Evolutionary conservation across 2,329 filamentous ascomycete genomes (phyloP), one percentile per base, ranked within the genome.

Genomic region (Camillea tinctor): DNA sequence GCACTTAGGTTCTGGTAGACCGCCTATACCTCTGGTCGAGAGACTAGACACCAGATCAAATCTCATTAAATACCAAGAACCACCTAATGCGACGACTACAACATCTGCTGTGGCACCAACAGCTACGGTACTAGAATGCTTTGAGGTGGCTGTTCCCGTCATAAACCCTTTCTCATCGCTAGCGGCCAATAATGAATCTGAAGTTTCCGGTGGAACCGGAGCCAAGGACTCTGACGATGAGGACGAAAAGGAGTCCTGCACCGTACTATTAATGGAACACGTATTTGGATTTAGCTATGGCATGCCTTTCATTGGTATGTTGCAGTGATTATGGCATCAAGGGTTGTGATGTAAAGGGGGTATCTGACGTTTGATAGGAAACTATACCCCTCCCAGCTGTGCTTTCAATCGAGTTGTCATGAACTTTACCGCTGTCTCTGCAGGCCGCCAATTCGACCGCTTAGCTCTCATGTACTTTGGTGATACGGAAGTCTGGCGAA

Each of bases 401-500:
- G 71, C 77, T 17, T 90, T 89, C 74, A 88, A 89, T 65, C 80
- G 82, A 24, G 84, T 89, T 23, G 79, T 80, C 9, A 84, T 90
- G 75, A 88, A 88, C 60, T 78, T 90, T 61, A 89, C 85, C 0
- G 85, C 88, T n/a, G 83, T 80, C 1, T 87, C 84, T 13, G 74
- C 76, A 65, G 88, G 88, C 4, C 79, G 81, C 8, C 88, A 90
- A 64, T 90, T 83, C 71, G 88, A 90, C 67, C 78, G 87, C 36
- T 74, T 90, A 9, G 87, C 81, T 4, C 69, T 86, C 8, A 83
- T 90, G 78, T 90, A 84, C 60, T 79, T 90, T 49, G 83, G 82
- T 22, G 85, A 89, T 68, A 82, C 84, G 9, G 91, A 96, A 72
- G 82, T 96, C n/a, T 95, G 90, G 80, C 82, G 91, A 22, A 93